phyloP scores from a whole-genome alignment of 2,329 filamentous ascomycete genomes.

The Colletotrichum graminicola region DNA sequence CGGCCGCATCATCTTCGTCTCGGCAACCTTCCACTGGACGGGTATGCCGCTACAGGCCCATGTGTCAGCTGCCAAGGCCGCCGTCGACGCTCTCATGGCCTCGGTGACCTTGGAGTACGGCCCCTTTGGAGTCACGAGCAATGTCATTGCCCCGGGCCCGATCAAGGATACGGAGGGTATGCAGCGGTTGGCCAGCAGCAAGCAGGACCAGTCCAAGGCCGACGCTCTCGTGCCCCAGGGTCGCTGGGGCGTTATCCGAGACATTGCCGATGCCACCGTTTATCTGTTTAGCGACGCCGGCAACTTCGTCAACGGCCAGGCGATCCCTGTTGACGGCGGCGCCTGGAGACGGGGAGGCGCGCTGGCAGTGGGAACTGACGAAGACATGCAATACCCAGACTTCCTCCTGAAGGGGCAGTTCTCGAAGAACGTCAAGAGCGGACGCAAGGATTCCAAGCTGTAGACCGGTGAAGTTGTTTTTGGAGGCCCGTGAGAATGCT shows the following conservation, averaged over 20 bases:
- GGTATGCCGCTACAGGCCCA: slow-evolving; percentile 89
- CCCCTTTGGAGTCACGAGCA: slow-evolving; percentile 86
- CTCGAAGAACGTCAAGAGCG: slow-evolving; percentile 51
- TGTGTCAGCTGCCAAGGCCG: slow-evolving; percentile 91
- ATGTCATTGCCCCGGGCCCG: slow-evolving; percentile 89
- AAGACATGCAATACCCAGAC: slow-evolving; percentile 65
- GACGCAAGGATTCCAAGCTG: slow-evolving; percentile 57
- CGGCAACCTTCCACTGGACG: slow-evolving; percentile 91
- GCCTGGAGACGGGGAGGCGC: slow-evolving; percentile 67
- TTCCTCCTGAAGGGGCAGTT: slow-evolving; percentile 56
- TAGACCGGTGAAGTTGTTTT: slow-evolving; percentile 42
- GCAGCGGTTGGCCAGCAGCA: slow-evolving; percentile 67
- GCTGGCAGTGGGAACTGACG: slow-evolving; percentile 60
- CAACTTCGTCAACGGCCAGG: slow-evolving; percentile 87
- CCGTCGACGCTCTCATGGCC: slow-evolving; percentile 85
- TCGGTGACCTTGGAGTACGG: slow-evolving; percentile 90
- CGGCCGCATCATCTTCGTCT: slow-evolving; percentile 90
- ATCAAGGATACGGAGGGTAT: slow-evolving; percentile 89
- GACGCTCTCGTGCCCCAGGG: slow-evolving; percentile 75
- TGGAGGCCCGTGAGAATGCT: slow-evolving; percentile 2
- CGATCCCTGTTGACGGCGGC: slow-evolving; percentile 78
- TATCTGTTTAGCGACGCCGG: slow-evolving; percentile 89
- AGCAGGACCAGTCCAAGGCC: slow-evolving; percentile 50
- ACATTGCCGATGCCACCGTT: slow-evolving; percentile 93
- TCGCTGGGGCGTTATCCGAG: slow-evolving; percentile 81